Evolutionary conservation across 2,329 filamentous ascomycete genomes (phyloP), one percentile per base, ranked within the genome.

Genomic region (Sclerotinia subarctica): DNA sequence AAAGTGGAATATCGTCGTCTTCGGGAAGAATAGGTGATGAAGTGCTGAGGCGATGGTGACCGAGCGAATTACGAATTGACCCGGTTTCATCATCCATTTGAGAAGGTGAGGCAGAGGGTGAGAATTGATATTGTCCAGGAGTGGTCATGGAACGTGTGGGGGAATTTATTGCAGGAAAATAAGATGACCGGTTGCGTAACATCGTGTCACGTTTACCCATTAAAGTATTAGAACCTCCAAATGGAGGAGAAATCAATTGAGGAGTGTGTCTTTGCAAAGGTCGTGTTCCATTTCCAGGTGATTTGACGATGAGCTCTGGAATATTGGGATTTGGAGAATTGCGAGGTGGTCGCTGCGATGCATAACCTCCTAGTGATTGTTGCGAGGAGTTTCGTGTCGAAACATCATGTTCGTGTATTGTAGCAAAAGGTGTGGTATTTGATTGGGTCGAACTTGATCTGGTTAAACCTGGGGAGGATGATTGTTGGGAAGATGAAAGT

Each of bases 1-100:
- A 90, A 24, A 95, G 82, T 0, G 91, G 89, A 72, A 94, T 82
- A 67, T 93, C 86, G 69, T 94, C 91, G 13, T 81, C 78, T 46
- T 84, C 82, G 64, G 80, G 80, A 0, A 77, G 73, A 1, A 77
- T 69, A 24, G 76, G 71, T 29, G 76, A 72, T 47, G 63, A 35
- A 46, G 21, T 58, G 52, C 17, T 58, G 15, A 21, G 2, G 7
- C 26, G 53, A 32, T 26, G 29, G 38, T 24, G n/a, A 19, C n/a
- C 8, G 13, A 62, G 13, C 1, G 29, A 24, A n/a, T 70, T 68
- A 78, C 78, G 66, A 65, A 82, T 64, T 6, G 80, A 81, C 3
- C 78, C 80, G 4, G 80, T 77, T 57, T 85, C 83, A 69, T 80
- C 82, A 26, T 29, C 53, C 24, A 63, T 63, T 57, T 57, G 62